These are phyloP conservation scores for Prosopis cineraria DNA, from an alignment of 306 rosid species.

Conservation along the genomic window DNA sequence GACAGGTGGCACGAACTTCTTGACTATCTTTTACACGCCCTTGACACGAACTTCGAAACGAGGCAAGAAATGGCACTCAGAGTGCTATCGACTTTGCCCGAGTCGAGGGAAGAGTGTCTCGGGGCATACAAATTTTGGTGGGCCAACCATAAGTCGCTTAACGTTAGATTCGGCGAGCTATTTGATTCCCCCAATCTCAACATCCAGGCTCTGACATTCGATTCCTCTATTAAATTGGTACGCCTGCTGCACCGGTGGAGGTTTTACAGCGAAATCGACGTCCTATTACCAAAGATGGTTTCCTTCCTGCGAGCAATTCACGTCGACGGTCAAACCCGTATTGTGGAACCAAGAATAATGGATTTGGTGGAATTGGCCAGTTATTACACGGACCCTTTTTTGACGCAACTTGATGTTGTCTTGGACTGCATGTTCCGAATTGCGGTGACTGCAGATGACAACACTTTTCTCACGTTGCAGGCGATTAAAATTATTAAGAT, in stretches of 20 bases:
- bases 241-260: background rate
- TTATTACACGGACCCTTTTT: background rate
- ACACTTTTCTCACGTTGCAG: background rate
- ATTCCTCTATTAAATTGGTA: background rate
- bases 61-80: conserved; percentile 7
- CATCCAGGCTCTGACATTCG: background rate
- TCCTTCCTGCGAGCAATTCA: background rate
- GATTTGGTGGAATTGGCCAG: background rate
- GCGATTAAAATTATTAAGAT: background rate
- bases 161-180: background rate
- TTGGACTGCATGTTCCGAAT: conserved; percentile 21
- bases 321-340: background rate
- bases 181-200: background rate
- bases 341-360: background rate
- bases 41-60: background rate
- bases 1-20: conserved; percentile 32
- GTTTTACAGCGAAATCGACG: background rate
- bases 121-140: conserved; percentile 17
- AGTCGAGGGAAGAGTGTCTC: background rate
- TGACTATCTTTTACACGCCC: background rate
- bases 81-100: background rate
- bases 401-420: background rate
- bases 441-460: background rate
- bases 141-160: background rate
- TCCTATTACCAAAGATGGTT: background rate